These are phyloP conservation scores for Mycena belliarum DNA, from an alignment of 768 basidiomycete genomes.

Conservation along the genomic window DNA sequence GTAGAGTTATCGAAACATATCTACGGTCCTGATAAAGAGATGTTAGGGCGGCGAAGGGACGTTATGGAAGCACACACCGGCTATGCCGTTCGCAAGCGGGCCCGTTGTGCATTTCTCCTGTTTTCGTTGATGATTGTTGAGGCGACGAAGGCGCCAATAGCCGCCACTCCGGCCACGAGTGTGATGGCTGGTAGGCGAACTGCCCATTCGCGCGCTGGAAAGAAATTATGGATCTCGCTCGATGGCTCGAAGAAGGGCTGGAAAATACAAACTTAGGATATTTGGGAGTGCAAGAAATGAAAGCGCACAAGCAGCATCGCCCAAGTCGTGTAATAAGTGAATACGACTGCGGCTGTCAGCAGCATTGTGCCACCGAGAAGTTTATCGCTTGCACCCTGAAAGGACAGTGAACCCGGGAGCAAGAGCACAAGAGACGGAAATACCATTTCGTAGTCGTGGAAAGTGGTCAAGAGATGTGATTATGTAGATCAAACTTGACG, in stretches of 20 bases:
- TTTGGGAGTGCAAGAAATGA: neutral
- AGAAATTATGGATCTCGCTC: slow-evolving; percentile 74
- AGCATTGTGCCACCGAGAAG: slow-evolving; percentile 79
- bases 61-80: slow-evolving; percentile 18
- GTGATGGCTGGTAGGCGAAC: slow-evolving; percentile 83
- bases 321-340: slow-evolving; percentile 92
- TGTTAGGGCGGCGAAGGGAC: neutral
- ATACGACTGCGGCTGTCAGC: slow-evolving; percentile 70
- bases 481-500: neutral
- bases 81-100: slow-evolving; percentile 63
- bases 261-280: slow-evolving; percentile 15
- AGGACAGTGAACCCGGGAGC: neutral
- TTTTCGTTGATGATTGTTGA: slow-evolving; percentile 76
- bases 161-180: slow-evolving; percentile 77
- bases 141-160: slow-evolving; percentile 80
- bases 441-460: slow-evolving; percentile 20
- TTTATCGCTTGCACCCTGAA: slow-evolving; percentile 80
- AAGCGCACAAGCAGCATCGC: slow-evolving; percentile 77
- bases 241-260: slow-evolving; percentile 82
- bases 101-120: slow-evolving; percentile 62
- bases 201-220: slow-evolving; percentile 92
- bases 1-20: slow-evolving; percentile 10
- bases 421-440: neutral
- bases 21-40: neutral
- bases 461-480: neutral